These are phyloP conservation scores for Pseudisothecium myosuroides DNA, from an alignment of 225 moss, liverwort and hornwort genomes.

Conservation along the genomic window DNA sequence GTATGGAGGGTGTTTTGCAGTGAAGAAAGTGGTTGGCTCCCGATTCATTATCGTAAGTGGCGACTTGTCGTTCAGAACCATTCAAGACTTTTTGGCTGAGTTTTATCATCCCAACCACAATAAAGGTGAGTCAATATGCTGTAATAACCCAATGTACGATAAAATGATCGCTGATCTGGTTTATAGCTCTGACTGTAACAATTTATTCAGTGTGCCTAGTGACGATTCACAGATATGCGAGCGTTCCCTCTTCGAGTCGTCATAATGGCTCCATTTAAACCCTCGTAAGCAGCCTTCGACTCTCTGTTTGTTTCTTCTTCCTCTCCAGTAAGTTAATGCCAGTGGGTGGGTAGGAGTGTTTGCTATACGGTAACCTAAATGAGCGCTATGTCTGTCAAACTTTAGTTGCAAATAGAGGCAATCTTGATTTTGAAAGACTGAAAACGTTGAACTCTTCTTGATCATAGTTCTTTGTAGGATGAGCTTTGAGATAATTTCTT, in stretches of 20 bases:
- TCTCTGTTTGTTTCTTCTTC: neutral
- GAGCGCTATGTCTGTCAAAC: neutral
- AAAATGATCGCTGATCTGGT: neutral
- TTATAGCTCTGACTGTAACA: neutral
- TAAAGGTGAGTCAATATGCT: constrained; percentile 39
- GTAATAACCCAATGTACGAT: neutral
- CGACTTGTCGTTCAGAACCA: constrained; percentile 53
- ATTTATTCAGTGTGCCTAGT: neutral
- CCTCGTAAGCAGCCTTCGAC: constrained; percentile 52
- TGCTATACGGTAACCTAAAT: neutral
- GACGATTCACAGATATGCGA: constrained; percentile 58
- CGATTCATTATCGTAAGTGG: constrained; percentile 80
- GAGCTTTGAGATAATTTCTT: neutral
- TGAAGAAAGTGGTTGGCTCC: constrained; percentile 68
- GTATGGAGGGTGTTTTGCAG: constrained; percentile 73
- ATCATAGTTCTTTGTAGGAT: neutral
- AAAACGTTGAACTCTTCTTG: neutral
- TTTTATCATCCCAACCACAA: constrained; percentile 80
- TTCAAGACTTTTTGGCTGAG: constrained; percentile 82
- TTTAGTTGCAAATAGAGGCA: neutral
- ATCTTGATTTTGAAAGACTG: neutral
- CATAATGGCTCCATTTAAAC: constrained; percentile 88
- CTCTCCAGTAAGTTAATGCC: neutral
- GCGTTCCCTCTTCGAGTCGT: constrained; percentile 84
- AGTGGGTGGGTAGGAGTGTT: neutral